phyloP scores from a whole-genome alignment of 768 basidiomycete genomes.

The Collybia sp. region DNA sequence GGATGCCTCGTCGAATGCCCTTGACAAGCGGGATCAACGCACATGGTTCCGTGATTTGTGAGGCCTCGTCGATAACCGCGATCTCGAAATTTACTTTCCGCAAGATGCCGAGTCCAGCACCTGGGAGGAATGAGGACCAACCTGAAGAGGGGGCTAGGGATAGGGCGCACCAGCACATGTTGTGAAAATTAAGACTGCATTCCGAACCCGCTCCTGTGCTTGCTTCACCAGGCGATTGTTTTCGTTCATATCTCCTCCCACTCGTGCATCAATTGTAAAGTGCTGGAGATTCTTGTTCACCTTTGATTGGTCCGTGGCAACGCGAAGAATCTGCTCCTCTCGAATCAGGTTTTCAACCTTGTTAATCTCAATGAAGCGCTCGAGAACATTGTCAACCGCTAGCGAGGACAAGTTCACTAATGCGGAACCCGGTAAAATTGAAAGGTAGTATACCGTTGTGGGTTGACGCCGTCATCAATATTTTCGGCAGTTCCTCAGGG shows the following conservation, averaged over 20 bases:
- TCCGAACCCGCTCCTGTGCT: constrained; percentile 53
- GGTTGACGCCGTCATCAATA: constrained; percentile 69
- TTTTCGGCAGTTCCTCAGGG: constrained; percentile 32
- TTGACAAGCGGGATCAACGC: constrained; percentile 67
- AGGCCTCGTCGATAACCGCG: constrained; percentile 66
- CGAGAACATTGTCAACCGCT: constrained; percentile 71
- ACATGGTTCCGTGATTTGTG: constrained; percentile 64
- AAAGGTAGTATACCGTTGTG: constrained; percentile 44
- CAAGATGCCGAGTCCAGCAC: constrained; percentile 54
- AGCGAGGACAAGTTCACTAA: neutral
- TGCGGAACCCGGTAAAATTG: neutral
- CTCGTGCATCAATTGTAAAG: constrained; percentile 60
- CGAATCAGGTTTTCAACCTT: constrained; percentile 33
- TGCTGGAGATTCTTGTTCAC: constrained; percentile 53
- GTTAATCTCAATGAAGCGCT: constrained; percentile 54
- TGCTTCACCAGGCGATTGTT: constrained; percentile 52
- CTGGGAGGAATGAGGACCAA: constrained; percentile 12
- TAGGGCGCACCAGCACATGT: constrained; percentile 49
- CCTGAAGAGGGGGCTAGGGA: neutral
- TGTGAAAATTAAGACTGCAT: constrained; percentile 55
- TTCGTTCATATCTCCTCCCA: constrained; percentile 60
- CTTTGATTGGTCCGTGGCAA: constrained; percentile 60
- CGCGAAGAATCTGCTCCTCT: constrained; percentile 59
- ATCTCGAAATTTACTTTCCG: constrained; percentile 54
- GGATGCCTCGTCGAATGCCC: constrained; percentile 48